These are phyloP conservation scores for Syzygium malaccense DNA, from an alignment of 441 rosid species.

Conservation along the genomic window DNA sequence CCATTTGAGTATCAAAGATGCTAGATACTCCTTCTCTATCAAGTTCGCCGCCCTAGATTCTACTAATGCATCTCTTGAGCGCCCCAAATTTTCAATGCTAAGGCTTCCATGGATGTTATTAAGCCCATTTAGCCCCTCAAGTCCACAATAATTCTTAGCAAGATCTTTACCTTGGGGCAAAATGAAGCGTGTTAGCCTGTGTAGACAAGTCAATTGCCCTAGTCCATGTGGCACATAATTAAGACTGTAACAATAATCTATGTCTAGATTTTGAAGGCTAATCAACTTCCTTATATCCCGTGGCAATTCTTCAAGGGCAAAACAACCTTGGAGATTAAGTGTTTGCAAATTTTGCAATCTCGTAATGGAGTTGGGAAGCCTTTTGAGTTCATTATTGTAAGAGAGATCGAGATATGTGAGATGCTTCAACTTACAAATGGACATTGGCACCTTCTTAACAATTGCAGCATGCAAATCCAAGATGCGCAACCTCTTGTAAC, in stretches of 20 bases:
- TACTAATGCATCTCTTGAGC: not conserved
- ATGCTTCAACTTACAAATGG: not conserved
- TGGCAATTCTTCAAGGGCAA: not conserved
- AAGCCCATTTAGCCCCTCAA: not conserved
- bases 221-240: not conserved
- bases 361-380: not conserved
- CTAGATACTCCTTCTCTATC: not conserved
- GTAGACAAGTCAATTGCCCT: fast-evolving
- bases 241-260: not conserved
- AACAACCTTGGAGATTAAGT: not conserved
- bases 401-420: not conserved
- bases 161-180: not conserved
- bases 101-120: not conserved
- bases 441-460: not conserved
- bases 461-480: not conserved
- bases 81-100: not conserved
- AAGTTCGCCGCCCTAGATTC: not conserved
- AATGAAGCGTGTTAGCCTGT: not conserved
- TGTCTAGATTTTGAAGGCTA: not conserved
- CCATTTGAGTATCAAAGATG: not conserved
- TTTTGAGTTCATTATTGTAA: not conserved
- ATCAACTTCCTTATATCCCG: not conserved
- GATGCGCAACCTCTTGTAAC: not conserved
- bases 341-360: not conserved
- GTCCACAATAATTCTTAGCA: not conserved